Base-by-base conservation (phyloP, 2,329 filamentous ascomycete species). In the Fusarium graminum region DNA sequence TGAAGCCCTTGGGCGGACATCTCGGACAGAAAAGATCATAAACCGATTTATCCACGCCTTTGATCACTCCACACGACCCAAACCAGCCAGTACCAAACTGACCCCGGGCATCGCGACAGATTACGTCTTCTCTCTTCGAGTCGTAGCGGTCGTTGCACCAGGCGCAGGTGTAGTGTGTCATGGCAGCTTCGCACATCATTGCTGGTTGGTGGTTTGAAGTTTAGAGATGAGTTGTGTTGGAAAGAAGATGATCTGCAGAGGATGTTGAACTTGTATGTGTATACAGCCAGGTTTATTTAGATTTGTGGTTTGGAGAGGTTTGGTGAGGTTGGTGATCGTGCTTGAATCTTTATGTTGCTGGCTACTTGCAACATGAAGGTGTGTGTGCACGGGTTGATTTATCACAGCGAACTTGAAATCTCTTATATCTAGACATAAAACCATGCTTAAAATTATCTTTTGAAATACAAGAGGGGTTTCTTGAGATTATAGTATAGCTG, bases 151-250 rank as follows among this genome's bases (percentile, higher is more conserved):
- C 13, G 10, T 45, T 44, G 17, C 50, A 52, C 30, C 40, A 45
- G 40, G 9, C 30, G 14, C 39, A 52, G n/a, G 50, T 45, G 25
- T 12, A 52, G 22, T 52, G 30, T 38, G 50, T 52, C 30, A 52
- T 52, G 8, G 25, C 19, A 6, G 40, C 30, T 29, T 36, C 22
- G 14, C 40, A 45, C 30, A 38, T 52, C 17, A 19, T 44, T 26
- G 13, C 12, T 36, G 39, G 17, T 16, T 16, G 28, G 5, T 25
- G 17, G 6, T 25, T 10, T 32, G 17, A 6, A 45, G 17, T 7
- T 19, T 17, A 30, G n/a, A 45, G 4, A 29, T 32, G 7, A 17
- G 16, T 5, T 17, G 16, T 14, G 30, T n/a, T 36, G 16, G 34
- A 10, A n/a, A 7, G 16, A n/a, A 36, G 8, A n/a, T n/a, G 14